Evolutionary conservation across 768 basidiomycete species (phyloP), one percentile per base, ranked within the genome.

Genomic region (Trametes maxima): DNA sequence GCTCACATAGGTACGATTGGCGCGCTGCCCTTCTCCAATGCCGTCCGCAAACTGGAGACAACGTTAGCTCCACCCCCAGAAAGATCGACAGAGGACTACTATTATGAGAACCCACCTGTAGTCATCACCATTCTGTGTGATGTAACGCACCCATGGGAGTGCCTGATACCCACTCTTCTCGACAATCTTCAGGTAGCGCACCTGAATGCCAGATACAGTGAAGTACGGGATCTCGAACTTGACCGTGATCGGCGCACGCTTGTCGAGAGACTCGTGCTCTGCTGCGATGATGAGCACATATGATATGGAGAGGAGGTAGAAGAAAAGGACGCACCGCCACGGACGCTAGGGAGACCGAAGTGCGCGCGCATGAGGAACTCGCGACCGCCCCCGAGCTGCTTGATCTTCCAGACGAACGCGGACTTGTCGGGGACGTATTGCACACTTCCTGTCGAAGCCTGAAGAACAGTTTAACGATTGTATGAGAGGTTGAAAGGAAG

Each of bases 211-310:
- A 0, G 94, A 95, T 5, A 97, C 94, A 0, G 96, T 98, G 73
- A 98, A 98, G 77, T 98, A 98, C 0, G 97, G 96, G 43, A 99
- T 98, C 77, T 98, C 96, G 65, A 95, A 99, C 75, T 94, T 95
- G 73, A 98, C 96, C 0, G 92, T 92, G 64, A 98, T 97, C 0
- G 97, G 97, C 11, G 95, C 88, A 21, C 94, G 89, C 70, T 94
- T 93, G 64, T 95, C 94, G 40, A 83, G 77, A 45, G 54, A 66
- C 45, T 95, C 94, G 76, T 87, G 86, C 69, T 86, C 84, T 84
- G 65, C 5, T 10, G 35, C 6, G 33, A 56, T 43, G n/a, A 11
- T n/a, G 10, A 25, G 33, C 36, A 43, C 39, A 35, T 33, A 43
- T 17, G 24, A 8, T 36, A 37, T 8, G 17, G 36, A 24, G 24